Percentiles rank a stretch among this genome's conserved stretches.
These are phyloP conservation scores for Auriscalpium microsporum DNA, from an alignment of 768 basidiomycete species.

Conservation along the genomic window DNA sequence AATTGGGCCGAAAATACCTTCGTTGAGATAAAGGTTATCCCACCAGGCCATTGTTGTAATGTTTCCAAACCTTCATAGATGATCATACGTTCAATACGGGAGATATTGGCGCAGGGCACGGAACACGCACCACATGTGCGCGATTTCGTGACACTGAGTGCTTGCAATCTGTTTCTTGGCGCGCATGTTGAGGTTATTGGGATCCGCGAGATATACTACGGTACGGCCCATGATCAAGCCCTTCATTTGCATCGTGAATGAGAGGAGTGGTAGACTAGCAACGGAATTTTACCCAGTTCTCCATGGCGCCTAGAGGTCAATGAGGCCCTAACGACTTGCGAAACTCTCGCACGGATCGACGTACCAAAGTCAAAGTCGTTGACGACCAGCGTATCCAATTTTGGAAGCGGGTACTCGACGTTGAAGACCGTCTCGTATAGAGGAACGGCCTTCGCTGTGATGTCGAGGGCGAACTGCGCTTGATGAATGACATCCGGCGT, in stretches of 20 bases:
- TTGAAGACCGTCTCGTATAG: slow-evolving; percentile 92
- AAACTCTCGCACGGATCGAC: background rate
- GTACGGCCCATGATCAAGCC: slow-evolving; percentile 89
- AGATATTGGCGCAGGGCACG: background rate
- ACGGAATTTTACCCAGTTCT: slow-evolving; percentile 58
- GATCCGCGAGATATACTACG: slow-evolving; percentile 70
- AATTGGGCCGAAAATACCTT: slow-evolving; percentile 64
- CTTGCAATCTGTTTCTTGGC: slow-evolving; percentile 75
- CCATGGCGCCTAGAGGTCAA: slow-evolving; percentile 59
- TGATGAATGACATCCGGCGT: slow-evolving; percentile 79
- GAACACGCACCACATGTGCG: slow-evolving; percentile 61
- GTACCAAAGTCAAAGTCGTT: slow-evolving; percentile 82
- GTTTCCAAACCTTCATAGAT: slow-evolving; percentile 66
- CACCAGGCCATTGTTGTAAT: slow-evolving; percentile 94
- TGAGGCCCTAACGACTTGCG: background rate
- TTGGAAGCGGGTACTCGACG: slow-evolving; percentile 86
- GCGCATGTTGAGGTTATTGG: slow-evolving; percentile 58
- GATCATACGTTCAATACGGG: slow-evolving; percentile 9
- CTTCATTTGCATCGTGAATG: slow-evolving; percentile 18
- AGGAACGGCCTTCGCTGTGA: slow-evolving; percentile 74
- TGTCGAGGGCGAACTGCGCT: slow-evolving; percentile 79
- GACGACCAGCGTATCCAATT: slow-evolving; percentile 88
- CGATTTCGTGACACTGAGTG: slow-evolving; percentile 80
- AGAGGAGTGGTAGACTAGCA: background rate
- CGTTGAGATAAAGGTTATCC: slow-evolving; percentile 77